Conservation (phyloP, 108 stramenopile genomes). For the Fistulifera pelliculosa region DNA sequence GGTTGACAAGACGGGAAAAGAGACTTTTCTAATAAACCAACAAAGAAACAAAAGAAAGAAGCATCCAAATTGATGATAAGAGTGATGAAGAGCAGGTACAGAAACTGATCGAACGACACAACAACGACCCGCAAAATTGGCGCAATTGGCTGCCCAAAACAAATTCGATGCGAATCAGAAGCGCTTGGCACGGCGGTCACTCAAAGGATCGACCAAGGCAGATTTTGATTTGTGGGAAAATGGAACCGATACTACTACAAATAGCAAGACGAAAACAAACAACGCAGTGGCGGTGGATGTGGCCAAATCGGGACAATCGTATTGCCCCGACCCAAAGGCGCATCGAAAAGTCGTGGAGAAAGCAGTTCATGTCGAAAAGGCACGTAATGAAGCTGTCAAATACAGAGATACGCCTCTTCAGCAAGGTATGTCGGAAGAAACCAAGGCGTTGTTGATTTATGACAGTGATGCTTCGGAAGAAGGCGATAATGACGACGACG, state of each 20-base stretch:
- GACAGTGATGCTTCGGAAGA: constrained; percentile 36
- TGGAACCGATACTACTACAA: constrained; percentile 15
- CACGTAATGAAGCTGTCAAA: constrained; percentile 51
- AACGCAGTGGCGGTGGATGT: constrained; percentile 55
- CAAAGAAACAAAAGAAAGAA: constrained; percentile 11
- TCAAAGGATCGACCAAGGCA: constrained; percentile 10
- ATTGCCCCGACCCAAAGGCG: constrained; percentile 59
- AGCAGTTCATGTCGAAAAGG: constrained; percentile 65
- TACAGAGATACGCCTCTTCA: constrained; percentile 41
- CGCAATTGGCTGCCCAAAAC: constrained; percentile 14
- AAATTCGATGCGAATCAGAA: background rate
- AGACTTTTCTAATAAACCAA: constrained; percentile 15
- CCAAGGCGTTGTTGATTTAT: constrained; percentile 42
- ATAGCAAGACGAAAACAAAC: constrained; percentile 15
- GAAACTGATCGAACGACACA: constrained; percentile 22
- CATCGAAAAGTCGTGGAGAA: constrained; percentile 61
- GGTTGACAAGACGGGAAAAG: constrained; percentile 46
- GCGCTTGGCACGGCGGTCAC: constrained; percentile 1
- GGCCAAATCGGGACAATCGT: constrained; percentile 73
- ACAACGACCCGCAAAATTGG: constrained; percentile 19
- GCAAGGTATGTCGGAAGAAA: constrained; percentile 60
- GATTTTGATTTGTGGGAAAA: constrained; percentile 68
- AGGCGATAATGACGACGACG: constrained; percentile 20
- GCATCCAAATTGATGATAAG: constrained; percentile 13
- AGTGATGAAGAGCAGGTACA: constrained; percentile 38